Base-by-base conservation (phyloP, 1,284 basidiomycete genomes). In the Taiwanofungus camphoratus region DNA sequence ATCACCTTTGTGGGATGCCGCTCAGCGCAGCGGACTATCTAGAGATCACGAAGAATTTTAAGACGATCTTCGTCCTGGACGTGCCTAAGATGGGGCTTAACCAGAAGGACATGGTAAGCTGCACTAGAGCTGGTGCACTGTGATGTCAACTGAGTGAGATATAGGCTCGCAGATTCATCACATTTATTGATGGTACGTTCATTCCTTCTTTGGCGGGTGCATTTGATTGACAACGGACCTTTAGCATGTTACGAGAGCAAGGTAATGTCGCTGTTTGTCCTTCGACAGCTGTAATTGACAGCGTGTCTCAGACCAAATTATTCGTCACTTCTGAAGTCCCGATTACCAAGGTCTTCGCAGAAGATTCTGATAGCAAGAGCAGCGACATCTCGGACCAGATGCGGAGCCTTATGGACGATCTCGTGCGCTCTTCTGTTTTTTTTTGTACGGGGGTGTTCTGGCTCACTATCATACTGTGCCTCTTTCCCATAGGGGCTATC, bases 11-110 rank as follows among this genome's bases (percentile, higher is more conserved):
- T 61, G 91, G 90, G 5, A 77, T 81, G 53, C 90, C 95, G 1
- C 69, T 95, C 55, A 90, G 88, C 53, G 95, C 96, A 13, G 91
- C 92, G 5, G 96, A 99, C 66, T 99, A 98, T 64, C 67, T 99
- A 32, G 92, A 97, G 67, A 80, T 99, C 46, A 96, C 94, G 21
- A 81, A 81, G 56, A 80, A 72, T 32, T 99, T 96, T 60, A 72
- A 76, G 36, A 94, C 91, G 6, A 74, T 99, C 27, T 98, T 99
- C 61, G 69, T 99, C 31, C 71, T 84, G 31, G 84, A 90, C 53
- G 79, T 99, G 18, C 92, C 90, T 32, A 86, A 87, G 69, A 86
- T 99, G 82, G 87, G 83, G 1, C 62, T 98, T 52, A 76, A 81
- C 45, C 79, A 86, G 64, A 92, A 96, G 65, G 96, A 99, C 63